Conservation (phyloP, 208 protist species). For the Trypanosoma boissoni region DNA sequence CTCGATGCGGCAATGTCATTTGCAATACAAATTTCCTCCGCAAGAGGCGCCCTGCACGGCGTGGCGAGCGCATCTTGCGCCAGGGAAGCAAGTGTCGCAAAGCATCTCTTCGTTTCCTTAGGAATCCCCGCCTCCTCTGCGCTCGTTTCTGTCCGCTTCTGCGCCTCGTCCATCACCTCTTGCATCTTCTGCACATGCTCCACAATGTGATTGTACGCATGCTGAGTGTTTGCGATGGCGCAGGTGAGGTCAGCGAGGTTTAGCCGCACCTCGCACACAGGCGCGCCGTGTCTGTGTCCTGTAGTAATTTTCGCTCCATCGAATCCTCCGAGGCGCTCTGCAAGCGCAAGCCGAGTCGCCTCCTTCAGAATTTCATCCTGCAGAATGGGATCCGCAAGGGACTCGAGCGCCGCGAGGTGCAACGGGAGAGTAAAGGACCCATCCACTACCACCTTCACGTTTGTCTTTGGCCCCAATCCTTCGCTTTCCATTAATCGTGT, state of each 20-base stretch:
- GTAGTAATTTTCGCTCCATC: constrained; percentile 38
- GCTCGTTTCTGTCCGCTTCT: background rate
- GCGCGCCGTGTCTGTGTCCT: constrained; percentile 10
- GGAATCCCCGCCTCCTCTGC: background rate
- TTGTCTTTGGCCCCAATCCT: constrained; percentile 10
- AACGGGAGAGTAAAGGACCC: constrained; percentile 51
- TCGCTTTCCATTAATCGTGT: constrained; percentile 1
- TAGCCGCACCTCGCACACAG: constrained; percentile 28
- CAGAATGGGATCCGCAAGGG: constrained; percentile 50
- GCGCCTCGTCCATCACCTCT: constrained; percentile 25
- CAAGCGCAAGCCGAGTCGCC: constrained; percentile 52
- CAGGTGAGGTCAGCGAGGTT: constrained; percentile 36
- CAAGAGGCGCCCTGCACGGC: constrained; percentile 28
- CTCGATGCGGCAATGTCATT: background rate
- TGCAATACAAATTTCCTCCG: constrained; percentile 21
- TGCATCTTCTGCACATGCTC: constrained; percentile 35
- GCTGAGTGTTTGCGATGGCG: constrained; percentile 55
- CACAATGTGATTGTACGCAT: constrained; percentile 51
- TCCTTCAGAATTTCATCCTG: constrained; percentile 68
- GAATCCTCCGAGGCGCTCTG: constrained; percentile 71
- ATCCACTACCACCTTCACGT: constrained; percentile 46
- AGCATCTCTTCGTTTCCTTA: background rate
- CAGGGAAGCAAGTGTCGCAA: constrained; percentile 16
- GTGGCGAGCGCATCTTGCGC: constrained; percentile 28
- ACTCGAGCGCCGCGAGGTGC: constrained; percentile 41